A percentile compares a stretch with the other conserved stretches of the same genome.
Evolutionary conservation across 1,284 basidiomycete species (phyloP).

Genomic region (Cutaneotrichosporon curvatum): DNA sequence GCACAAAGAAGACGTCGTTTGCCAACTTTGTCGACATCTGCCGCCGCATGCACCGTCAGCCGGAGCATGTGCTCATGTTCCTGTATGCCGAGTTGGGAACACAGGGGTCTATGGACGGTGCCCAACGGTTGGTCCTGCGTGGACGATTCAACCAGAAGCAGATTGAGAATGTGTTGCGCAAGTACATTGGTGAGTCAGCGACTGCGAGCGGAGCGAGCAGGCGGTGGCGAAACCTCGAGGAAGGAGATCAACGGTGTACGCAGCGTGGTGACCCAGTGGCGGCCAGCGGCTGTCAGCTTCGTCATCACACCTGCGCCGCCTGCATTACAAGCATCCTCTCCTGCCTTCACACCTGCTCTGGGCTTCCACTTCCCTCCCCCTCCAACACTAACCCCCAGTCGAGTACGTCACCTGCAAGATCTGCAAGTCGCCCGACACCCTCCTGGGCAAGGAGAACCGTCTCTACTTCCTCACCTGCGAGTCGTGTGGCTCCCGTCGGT

Average conservation of each 20-base stretch:
- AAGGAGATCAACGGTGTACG: too few species aligned
- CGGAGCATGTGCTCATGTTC: constrained; percentile 98
- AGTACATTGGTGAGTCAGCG: constrained; percentile 75
- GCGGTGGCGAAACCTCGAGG: too few species aligned
- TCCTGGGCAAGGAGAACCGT: constrained; percentile 94
- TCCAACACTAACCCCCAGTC: constrained; percentile 51
- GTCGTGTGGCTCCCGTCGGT: constrained; percentile 83
- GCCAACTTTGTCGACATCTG: constrained; percentile 95
- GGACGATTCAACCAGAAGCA: constrained; percentile 98
- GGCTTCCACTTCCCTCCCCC: not conserved
- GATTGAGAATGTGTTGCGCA: constrained; percentile 91
- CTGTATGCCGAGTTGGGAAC: constrained; percentile 98
- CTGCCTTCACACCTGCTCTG: too few species aligned
- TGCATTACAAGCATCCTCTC: too few species aligned
- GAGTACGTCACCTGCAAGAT: constrained; percentile 99
- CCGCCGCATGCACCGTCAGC: constrained; percentile 95
- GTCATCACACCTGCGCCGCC: too few species aligned
- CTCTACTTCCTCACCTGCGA: constrained; percentile 99
- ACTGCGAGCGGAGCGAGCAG: not conserved
- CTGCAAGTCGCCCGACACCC: constrained; percentile 96
- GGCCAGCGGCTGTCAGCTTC: not conserved
- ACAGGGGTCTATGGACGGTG: constrained; percentile 88
- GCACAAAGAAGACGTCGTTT: constrained; percentile 94
- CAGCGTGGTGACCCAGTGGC: too few species aligned
- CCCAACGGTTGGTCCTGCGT: constrained; percentile 88